phyloP scores from a whole-genome alignment of 768 basidiomycete species.

The Tricholoma sp. region DNA sequence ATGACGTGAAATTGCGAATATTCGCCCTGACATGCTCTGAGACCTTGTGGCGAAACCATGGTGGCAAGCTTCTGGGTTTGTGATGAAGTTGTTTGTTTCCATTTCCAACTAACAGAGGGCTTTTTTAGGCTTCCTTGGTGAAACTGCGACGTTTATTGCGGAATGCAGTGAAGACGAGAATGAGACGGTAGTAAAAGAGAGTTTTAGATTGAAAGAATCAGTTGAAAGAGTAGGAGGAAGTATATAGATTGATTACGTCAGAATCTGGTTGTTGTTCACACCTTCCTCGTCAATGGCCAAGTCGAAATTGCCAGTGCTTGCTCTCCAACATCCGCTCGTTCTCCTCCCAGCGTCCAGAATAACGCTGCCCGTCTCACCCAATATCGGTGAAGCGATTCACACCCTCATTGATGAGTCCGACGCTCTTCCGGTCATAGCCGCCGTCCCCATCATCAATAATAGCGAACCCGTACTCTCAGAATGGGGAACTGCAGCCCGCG shows the following conservation, averaged over 20 bases:
- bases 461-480: conserved; percentile 31
- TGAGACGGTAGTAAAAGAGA: conserved; percentile 69
- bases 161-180: conserved; percentile 89
- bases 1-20: conserved; percentile 64
- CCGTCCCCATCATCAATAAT: conserved; percentile 45
- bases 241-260: conserved; percentile 28
- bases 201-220: conserved; percentile 61
- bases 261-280: no score
- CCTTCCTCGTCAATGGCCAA: conserved; percentile 29
- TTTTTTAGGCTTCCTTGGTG: conserved; percentile 66
- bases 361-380: conserved; percentile 58
- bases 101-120: conserved; percentile 2
- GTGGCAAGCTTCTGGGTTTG: conserved; percentile 70
- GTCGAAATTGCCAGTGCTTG: conserved; percentile 61
- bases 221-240: conserved; percentile 71
- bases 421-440: conserved; percentile 63
- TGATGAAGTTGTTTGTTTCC: conserved; percentile 7
- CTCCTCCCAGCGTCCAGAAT: conserved; percentile 71
- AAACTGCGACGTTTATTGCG: conserved; percentile 81
- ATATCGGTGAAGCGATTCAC: conserved; percentile 61
- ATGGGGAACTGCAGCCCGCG: conserved; percentile 67
- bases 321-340: conserved; percentile 65
- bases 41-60: conserved; percentile 72
- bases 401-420: conserved; percentile 67
- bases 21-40: conserved; percentile 64